A percentile compares a stretch with the other conserved stretches of the same genome.
Evolutionary conservation across 1,284 basidiomycete species (phyloP).

Genomic region (Austroboletus novae-zelandiae): DNA sequence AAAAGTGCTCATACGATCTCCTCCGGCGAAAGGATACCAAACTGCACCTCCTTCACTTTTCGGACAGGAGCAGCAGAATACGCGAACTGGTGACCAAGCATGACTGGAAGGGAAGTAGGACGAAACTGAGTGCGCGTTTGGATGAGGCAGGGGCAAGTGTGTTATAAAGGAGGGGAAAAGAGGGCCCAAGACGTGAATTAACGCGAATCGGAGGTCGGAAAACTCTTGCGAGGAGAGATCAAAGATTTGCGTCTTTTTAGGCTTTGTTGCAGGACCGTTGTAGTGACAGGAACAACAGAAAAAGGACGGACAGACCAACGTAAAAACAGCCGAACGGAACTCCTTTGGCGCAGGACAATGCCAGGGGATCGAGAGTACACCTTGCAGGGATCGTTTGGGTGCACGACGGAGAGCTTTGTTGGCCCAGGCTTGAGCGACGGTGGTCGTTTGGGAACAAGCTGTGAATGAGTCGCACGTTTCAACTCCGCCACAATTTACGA

Average conservation of each 20-base stretch:
- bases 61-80: constrained; percentile 91
- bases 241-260: constrained; percentile 24
- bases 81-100: constrained; percentile 85
- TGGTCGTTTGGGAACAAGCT: constrained; percentile 39
- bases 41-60: constrained; percentile 97
- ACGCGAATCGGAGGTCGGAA: constrained; percentile 22
- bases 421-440: constrained; percentile 25
- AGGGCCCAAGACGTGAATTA: constrained; percentile 22
- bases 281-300: constrained; percentile 6
- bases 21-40: constrained; percentile 99
- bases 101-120: constrained; percentile 29
- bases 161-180: constrained; percentile 2
- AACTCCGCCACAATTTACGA: constrained; percentile 36
- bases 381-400: constrained; percentile 7
- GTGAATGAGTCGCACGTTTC: constrained; percentile 30
- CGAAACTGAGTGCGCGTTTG: constrained; percentile 18
- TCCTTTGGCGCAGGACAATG: constrained; percentile 1
- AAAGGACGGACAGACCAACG: constrained; percentile 14
- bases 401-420: constrained; percentile 14
- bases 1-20: constrained; percentile 81
- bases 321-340: constrained; percentile 12
- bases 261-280: constrained; percentile 3
- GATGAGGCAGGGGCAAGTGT: background rate
- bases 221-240: constrained; percentile 1
- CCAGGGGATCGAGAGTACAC: background rate